Percentiles rank a stretch among this genome's conserved stretches.
These are phyloP conservation scores for Metschnikowia continentalis DNA, from an alignment of 805 yeast genomes.

Conservation along the genomic window DNA sequence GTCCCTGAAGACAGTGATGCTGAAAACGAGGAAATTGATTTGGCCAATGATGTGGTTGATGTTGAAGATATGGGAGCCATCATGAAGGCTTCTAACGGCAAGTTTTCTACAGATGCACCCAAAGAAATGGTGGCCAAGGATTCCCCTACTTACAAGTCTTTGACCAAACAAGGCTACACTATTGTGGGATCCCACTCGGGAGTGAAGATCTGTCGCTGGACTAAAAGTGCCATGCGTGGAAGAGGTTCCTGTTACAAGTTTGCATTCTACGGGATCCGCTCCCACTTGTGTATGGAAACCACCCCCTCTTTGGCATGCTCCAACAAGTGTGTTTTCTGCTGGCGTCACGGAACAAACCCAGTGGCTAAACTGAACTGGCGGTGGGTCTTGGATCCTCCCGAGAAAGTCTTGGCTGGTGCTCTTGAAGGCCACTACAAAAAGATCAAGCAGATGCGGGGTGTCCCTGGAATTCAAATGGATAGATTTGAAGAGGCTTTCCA, in stretches of 20 bases:
- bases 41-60: conserved; percentile 51
- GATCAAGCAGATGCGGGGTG: conserved; percentile 92
- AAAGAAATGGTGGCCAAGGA: conserved; percentile 88
- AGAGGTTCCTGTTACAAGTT: conserved; percentile 92
- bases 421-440: conserved; percentile 84
- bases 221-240: conserved; percentile 89
- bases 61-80: conserved; percentile 83
- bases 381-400: conserved; percentile 93
- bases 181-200: conserved; percentile 94
- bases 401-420: conserved; percentile 78
- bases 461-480: conserved; percentile 88
- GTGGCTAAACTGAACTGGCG: conserved; percentile 91
- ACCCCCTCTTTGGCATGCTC: conserved; percentile 93
- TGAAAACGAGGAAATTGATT: conserved; percentile 38
- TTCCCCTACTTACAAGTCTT: conserved; percentile 82
- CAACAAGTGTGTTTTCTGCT: conserved; percentile 92
- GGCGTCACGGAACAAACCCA: conserved; percentile 97
- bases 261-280: conserved; percentile 85
- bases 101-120: conserved; percentile 16
- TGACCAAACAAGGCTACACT: conserved; percentile 91
- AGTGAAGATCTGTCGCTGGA: conserved; percentile 94
- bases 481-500: conserved; percentile 87
- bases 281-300: conserved; percentile 93
- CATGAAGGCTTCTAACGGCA: conserved; percentile 36
- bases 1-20: conserved; percentile 52